Percentiles rank a stretch among this genome's conserved stretches.
These are phyloP conservation scores for Bassia scoparia DNA, from an alignment of 148 eudicot species.

Conservation along the genomic window DNA sequence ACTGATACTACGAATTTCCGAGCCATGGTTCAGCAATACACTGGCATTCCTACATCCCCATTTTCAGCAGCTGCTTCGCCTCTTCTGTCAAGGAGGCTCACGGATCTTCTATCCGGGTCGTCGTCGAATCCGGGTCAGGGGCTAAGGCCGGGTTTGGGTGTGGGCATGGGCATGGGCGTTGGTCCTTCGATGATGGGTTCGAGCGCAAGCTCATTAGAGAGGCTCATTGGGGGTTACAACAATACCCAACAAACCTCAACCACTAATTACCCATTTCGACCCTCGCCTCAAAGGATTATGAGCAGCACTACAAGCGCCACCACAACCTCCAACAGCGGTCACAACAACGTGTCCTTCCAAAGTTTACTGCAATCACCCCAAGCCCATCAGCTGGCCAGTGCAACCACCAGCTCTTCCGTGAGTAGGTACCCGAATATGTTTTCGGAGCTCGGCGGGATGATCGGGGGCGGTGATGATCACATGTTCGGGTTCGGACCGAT, in stretches of 20 bases:
- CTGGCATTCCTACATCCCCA: conserved; percentile 58
- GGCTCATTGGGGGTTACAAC: conserved; percentile 12
- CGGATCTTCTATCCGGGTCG: conserved; percentile 23
- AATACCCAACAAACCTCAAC: not conserved
- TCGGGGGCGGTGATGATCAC: not conserved
- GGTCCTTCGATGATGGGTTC: not conserved
- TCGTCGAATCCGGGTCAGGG: not conserved
- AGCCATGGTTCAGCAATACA: conserved; percentile 93
- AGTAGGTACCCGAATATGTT: conserved; percentile 3
- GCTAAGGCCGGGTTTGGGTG: not conserved
- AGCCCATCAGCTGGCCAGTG: not conserved
- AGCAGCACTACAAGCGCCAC: not conserved
- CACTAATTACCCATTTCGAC: conserved; percentile 24
- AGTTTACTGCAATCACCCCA: not conserved
- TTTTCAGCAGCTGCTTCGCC: conserved; percentile 25
- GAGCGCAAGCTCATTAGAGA: not conserved
- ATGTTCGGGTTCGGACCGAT: conserved; percentile 20
- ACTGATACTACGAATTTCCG: conserved; percentile 85
- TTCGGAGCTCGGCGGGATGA: conserved; percentile 9
- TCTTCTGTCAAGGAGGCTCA: conserved; percentile 17
- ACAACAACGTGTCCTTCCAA: not conserved
- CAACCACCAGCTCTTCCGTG: not conserved
- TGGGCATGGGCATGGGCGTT: too few relatives aligned
- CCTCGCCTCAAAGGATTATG: conserved; percentile 17
- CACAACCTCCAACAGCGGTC: not conserved